These are phyloP conservation scores for Aspergillus heteromorphus DNA, from an alignment of 495 filamentous ascomycete genomes.

Conservation along the genomic window DNA sequence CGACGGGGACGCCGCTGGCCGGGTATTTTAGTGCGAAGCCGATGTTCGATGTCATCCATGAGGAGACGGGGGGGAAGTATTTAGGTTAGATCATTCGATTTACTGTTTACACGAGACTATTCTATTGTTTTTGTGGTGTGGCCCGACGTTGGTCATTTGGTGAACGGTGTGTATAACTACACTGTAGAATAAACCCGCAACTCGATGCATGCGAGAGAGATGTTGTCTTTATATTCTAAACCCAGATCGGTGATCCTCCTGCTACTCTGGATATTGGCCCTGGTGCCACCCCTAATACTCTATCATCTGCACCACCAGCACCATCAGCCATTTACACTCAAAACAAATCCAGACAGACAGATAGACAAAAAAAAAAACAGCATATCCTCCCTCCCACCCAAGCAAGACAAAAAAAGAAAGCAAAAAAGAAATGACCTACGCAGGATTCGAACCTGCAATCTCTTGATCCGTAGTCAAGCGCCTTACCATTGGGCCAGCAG, in stretches of 20 bases:
- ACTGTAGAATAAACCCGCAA: too few species aligned
- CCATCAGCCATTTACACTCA: too few species aligned
- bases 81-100: conserved; percentile 28
- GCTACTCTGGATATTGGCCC: too few species aligned
- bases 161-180: too few species aligned
- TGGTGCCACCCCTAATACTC: too few species aligned
- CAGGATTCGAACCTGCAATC: conserved; percentile 49
- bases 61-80: conserved; percentile 57
- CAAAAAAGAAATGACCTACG: conserved; percentile 30
- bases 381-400: background rate
- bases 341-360: too few species aligned
- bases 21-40: conserved; percentile 72
- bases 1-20: conserved; percentile 54
- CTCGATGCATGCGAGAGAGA: too few species aligned
- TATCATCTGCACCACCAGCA: too few species aligned
- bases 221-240: too few species aligned
- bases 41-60: conserved; percentile 67
- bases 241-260: too few species aligned
- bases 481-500: conserved; percentile 65
- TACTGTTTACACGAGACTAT: background rate
- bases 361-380: background rate
- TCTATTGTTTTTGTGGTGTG: background rate
- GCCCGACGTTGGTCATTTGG: too few species aligned
- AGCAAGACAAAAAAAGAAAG: background rate
- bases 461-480: conserved; percentile 69